Evolutionary conservation across 148 eudicot species (phyloP).

Genomic region (Cornus suecica): DNA sequence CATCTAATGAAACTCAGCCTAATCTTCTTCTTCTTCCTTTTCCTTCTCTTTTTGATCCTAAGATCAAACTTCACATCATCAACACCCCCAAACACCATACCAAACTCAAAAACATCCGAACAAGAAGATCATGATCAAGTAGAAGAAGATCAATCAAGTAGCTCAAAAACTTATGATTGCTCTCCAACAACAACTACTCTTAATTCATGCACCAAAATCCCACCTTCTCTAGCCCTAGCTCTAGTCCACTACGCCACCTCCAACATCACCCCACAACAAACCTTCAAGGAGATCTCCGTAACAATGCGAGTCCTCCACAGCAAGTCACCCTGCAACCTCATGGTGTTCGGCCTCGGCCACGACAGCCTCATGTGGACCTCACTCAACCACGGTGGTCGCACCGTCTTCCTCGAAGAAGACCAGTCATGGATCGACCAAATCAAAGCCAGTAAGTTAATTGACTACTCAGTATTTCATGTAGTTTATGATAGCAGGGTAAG

Average conservation of each 20-base stretch:
- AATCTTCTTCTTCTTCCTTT: constrained; percentile 21
- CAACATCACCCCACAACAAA: constrained; percentile 71
- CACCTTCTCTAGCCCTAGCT: constrained; percentile 48
- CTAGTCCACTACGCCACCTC: constrained; percentile 66
- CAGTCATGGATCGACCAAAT: constrained; percentile 57
- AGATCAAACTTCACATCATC: constrained; percentile 29
- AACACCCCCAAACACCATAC: constrained; percentile 10
- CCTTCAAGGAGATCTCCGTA: constrained; percentile 50
- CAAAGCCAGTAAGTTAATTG: no score
- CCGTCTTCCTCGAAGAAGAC: constrained; percentile 71
- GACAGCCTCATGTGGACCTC: constrained; percentile 73
- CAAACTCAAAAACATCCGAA: constrained; percentile 2
- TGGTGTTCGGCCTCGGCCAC: constrained; percentile 73
- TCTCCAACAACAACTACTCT: no score
- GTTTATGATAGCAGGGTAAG: constrained; percentile 47
- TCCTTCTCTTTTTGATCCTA: constrained; percentile 26
- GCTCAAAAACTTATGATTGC: no score
- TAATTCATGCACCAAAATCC: constrained; percentile 47
- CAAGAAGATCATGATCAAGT: constrained; percentile 2
- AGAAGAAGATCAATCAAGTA: no score
- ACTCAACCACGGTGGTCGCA: constrained; percentile 57
- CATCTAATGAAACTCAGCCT: constrained; percentile 29
- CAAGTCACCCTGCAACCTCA: constrained; percentile 65
- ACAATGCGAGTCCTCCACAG: constrained; percentile 32
- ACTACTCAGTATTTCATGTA: constrained; percentile 45